Percentiles rank a stretch among this genome's conserved stretches.
Conservation (phyloP, 176 grass and related monocot genomes). For the Luzula sylvatica region DNA sequence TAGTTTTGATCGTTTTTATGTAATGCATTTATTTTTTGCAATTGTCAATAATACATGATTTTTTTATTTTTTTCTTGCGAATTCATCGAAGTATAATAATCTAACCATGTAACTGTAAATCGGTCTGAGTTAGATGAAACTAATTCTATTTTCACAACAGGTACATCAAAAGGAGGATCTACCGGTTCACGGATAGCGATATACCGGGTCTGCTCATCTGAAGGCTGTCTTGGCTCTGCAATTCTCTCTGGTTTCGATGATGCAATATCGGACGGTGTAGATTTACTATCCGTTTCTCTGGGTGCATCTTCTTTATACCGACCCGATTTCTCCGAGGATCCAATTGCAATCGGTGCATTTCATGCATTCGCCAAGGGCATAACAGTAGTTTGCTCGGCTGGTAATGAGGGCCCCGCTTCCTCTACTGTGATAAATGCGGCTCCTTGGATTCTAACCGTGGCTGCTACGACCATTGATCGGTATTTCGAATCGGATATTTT, state of each 20-base stretch:
- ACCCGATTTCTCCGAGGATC: slow-evolving; percentile 51
- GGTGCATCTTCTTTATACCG: slow-evolving; percentile 30
- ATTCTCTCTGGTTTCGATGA: slow-evolving; percentile 87
- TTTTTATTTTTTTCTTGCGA: too few relatives aligned
- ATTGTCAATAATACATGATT: too few relatives aligned
- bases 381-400: slow-evolving; percentile 66
- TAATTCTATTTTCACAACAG: slow-evolving; percentile 15
- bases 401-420: slow-evolving; percentile 50
- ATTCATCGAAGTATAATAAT: too few relatives aligned
- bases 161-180: slow-evolving; percentile 57
- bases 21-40: too few relatives aligned
- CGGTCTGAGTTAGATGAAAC: too few relatives aligned
- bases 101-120: too few relatives aligned
- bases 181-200: slow-evolving; percentile 43
- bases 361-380: slow-evolving; percentile 67
- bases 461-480: slow-evolving; percentile 69
- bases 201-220: slow-evolving; percentile 55
- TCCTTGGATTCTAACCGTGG: slow-evolving; percentile 88
- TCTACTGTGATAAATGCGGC: slow-evolving; percentile 56
- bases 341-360: slow-evolving; percentile 75
- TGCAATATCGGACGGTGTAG: slow-evolving; percentile 56
- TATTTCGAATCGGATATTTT: slow-evolving; percentile 79
- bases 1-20: too few relatives aligned
- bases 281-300: slow-evolving; percentile 52
- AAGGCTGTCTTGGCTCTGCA: slow-evolving; percentile 56